Conservation (phyloP, 2,329 filamentous ascomycete genomes). For the Pseudocercospora musae region DNA sequence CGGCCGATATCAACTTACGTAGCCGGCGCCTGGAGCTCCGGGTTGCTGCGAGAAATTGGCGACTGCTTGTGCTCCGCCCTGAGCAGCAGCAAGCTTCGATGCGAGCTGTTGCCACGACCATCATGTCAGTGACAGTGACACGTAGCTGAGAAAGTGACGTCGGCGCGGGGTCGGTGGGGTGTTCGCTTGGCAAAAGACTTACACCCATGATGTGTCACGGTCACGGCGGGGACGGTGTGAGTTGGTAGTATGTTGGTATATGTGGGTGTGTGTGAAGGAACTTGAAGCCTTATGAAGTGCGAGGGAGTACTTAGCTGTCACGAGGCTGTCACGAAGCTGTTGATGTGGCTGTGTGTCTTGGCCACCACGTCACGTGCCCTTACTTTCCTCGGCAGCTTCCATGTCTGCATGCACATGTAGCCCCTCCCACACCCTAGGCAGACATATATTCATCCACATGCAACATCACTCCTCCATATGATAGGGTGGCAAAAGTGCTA, state of each 20-base stretch:
- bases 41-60: conserved; percentile 24
- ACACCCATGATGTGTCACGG: not conserved
- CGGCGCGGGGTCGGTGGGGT: not conserved
- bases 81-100: conserved; percentile 47
- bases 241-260: too few species aligned
- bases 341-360: not conserved
- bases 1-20: conserved; percentile 47
- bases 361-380: not conserved
- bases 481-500: not conserved
- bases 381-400: not conserved
- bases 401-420: not conserved
- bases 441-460: not conserved
- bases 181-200: not conserved
- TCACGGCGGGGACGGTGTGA: not conserved
- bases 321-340: not conserved
- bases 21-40: conserved; percentile 39
- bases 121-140: not conserved
- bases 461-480: not conserved
- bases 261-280: too few species aligned
- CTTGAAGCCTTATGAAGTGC: not conserved
- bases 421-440: too few species aligned
- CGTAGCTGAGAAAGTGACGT: conserved; percentile 2
- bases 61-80: conserved; percentile 30
- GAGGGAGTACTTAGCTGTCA: too few species aligned
- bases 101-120: conserved; percentile 38